Base-by-base conservation (phyloP, 2,329 filamentous ascomycete species). In the Bertia moriformis region DNA sequence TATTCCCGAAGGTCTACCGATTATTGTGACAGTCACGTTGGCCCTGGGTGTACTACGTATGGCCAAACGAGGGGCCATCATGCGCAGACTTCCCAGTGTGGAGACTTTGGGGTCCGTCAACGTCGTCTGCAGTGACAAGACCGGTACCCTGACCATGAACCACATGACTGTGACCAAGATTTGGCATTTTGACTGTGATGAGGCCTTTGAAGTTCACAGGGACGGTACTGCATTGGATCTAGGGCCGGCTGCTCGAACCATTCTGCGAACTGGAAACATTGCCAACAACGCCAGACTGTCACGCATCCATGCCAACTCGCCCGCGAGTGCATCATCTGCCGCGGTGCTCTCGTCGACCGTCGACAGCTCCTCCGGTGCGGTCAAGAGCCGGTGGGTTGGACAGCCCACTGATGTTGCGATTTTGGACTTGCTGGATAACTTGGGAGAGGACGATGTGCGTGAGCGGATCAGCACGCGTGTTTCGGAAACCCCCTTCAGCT, bases 91-190 rank as follows among this genome's bases (percentile, higher is more conserved):
- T 61, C 93, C 93, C 17, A 96, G 91, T 58, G 93, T 98, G 5
- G 91, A 98, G 57, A 98, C 91, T 1, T 64, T 98, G 4, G 93
- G 93, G 5, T 95, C 88, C n/a, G 91, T 98, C 42, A 98, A 96
- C 51, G 88, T 98, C n/a, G 86, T 98, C 4, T 98, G 93, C 63
- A 95, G 87, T 48, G 91, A 98, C 66, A 98, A 98, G 63, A 98
- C 91, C 33, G 86, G 76, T 76, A 98, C 91, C 1, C 64, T 98
- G 43, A 98, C 91, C 0, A 87, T 88, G 54, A 98, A 96, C 54
- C 91, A 98, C 55, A 96, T 98, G 91, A 93, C 91, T 1, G 87
- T 87, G 0, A 88, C 87, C 14, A 93, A 91, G 53, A 78, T 98
- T 66, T 98, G 91, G 91, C 84, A 89, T 55, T 93, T 93, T 56